These are phyloP conservation scores for Kregervanrija delftensis DNA, from an alignment of 805 yeast species.

Conservation along the genomic window DNA sequence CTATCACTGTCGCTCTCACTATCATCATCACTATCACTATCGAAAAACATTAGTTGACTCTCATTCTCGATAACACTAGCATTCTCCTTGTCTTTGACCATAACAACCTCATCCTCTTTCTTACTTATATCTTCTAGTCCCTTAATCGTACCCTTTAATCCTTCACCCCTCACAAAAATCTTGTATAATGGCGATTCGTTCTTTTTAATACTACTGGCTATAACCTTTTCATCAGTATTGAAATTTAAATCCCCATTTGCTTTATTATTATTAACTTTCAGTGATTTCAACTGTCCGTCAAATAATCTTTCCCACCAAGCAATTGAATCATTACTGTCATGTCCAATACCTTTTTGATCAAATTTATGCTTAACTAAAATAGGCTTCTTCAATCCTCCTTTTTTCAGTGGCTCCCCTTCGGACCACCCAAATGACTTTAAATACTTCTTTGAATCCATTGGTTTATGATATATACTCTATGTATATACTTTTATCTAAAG, in stretches of 20 bases:
- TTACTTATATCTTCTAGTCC: conserved; percentile 27
- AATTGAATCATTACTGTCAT: conserved; percentile 65
- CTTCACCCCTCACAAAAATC: conserved; percentile 85
- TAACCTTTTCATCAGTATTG: conserved; percentile 21
- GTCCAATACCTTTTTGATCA: conserved; percentile 88
- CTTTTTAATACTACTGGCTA: conserved; percentile 40
- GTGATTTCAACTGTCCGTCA: conserved; percentile 81
- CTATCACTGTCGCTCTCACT: conserved; percentile 5
- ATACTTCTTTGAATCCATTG: conserved; percentile 58
- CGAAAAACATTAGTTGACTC: conserved; percentile 18
- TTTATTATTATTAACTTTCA: conserved; percentile 34
- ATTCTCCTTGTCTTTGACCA: conserved; percentile 9
- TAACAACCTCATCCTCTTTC: conserved; percentile 8
- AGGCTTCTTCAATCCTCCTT: conserved; percentile 80
- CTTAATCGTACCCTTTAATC: conserved; percentile 67
- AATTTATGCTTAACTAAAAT: conserved; percentile 84
- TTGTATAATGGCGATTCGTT: conserved; percentile 67
- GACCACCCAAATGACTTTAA: conserved; percentile 81
- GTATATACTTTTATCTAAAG: not conserved
- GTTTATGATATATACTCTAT: not conserved
- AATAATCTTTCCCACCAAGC: conserved; percentile 97
- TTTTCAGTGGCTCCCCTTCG: conserved; percentile 77
- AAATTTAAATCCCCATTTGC: not conserved
- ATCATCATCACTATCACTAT: not conserved
- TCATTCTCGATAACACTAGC: conserved; percentile 10